These are phyloP conservation scores for Linanthus parryae DNA, from an alignment of 148 eudicot genomes.

Conservation along the genomic window DNA sequence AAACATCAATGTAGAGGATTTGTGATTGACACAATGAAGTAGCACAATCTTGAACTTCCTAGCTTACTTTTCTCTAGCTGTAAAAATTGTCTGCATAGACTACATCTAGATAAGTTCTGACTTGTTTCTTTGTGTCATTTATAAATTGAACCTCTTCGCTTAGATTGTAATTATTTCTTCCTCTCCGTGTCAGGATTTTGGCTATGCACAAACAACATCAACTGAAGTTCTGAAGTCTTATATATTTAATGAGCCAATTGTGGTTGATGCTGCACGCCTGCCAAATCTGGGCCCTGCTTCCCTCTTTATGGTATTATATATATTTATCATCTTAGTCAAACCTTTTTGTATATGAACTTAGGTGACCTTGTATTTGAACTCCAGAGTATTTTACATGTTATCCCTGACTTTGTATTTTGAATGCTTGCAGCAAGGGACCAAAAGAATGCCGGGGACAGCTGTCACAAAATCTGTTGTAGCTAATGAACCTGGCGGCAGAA, in stretches of 20 bases:
- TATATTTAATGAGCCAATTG: constrained; percentile 88
- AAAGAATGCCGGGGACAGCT: constrained; percentile 99
- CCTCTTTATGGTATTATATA: constrained; percentile 69
- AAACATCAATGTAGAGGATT: too few species aligned
- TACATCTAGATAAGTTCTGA: too few species aligned
- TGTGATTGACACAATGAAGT: too few species aligned
- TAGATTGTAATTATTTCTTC: too few species aligned
- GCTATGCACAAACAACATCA: constrained; percentile 93
- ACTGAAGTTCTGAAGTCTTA: constrained; percentile 89
- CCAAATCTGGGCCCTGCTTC: constrained; percentile 86
- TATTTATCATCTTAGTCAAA: constrained; percentile 5
- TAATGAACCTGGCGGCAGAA: constrained; percentile 90
- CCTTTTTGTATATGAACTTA: not conserved
- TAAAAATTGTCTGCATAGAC: too few species aligned
- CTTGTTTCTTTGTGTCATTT: too few species aligned
- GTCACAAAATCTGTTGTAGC: constrained; percentile 95
- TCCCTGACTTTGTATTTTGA: constrained; percentile 14
- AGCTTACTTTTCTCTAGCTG: too few species aligned
- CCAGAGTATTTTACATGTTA: not conserved
- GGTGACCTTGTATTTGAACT: not conserved
- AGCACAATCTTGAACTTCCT: too few species aligned
- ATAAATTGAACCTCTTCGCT: too few species aligned
- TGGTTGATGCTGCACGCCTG: constrained; percentile 80
- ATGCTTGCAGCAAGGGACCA: constrained; percentile 75
- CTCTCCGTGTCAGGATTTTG: constrained; percentile 95